Evolutionary conservation across 177 flowering plant genomes (phyloP).

Genomic region (Vitis hybrid): DNA sequence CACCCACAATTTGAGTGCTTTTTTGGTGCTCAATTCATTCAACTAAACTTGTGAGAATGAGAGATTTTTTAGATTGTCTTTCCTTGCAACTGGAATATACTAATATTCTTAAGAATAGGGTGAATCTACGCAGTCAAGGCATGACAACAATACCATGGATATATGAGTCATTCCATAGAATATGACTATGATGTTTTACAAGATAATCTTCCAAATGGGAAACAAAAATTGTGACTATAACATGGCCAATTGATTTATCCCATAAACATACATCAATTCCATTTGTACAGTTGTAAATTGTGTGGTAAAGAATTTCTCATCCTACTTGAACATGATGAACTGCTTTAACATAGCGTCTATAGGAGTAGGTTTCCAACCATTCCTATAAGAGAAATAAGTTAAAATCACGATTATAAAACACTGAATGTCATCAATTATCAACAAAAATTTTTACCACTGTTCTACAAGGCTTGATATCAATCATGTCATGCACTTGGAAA

Average conservation of each 20-base stretch:
- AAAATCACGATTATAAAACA: neutral
- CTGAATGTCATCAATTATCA: neutral
- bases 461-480: neutral
- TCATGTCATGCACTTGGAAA: neutral
- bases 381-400: conserved; percentile 41
- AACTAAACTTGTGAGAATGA: too few relatives aligned
- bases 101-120: too few relatives aligned
- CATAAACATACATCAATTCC: conserved; percentile 74
- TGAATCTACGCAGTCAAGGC: too few relatives aligned
- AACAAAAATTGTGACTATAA: neutral
- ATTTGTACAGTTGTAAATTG: conserved; percentile 89
- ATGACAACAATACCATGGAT: too few relatives aligned
- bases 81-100: too few relatives aligned
- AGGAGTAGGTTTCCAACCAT: conserved; percentile 74
- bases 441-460: neutral
- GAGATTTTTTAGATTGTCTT: too few relatives aligned
- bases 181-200: too few relatives aligned
- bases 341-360: conserved; percentile 77
- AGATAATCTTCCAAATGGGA: too few relatives aligned
- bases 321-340: conserved; percentile 60
- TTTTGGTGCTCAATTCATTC: too few relatives aligned
- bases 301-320: conserved; percentile 81
- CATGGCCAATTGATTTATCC: neutral
- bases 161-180: too few relatives aligned
- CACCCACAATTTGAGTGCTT: too few relatives aligned